Evolutionary conservation across 805 yeast genomes (phyloP), one percentile per base, ranked within the genome.

Genomic region (Starmera caribaea): DNA sequence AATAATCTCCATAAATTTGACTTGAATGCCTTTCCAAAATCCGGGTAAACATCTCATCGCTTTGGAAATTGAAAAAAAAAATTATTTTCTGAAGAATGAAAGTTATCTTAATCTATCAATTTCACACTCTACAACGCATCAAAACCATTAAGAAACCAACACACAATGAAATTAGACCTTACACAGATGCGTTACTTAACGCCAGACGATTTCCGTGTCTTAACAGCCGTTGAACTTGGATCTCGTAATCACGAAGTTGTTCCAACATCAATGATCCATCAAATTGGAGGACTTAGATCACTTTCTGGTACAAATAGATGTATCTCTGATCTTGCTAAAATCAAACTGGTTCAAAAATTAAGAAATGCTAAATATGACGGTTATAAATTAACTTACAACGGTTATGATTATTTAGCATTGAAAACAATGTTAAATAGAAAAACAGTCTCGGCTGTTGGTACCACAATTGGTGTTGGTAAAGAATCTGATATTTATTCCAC

Each of bases 311-410:
- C 95, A 1, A 79, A 80, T 53, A 71, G 85, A 51, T 75, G 86
- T 17, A 82, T 92, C 32, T 74, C 86, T 12, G 95, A 85, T 51
- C 68, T 92, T 44, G 97, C 97, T 21, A 90, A 90, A 60, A 63
- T 87, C 45, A 87, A 79, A 51, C 65, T 92, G 38, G 73, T 92
- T 17, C 71, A 90, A 2, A 71, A 80, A 46, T 68, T 87, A 42
- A 73, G 96, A 63, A 92, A 92, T 59, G 94, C 96, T 29, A 86
- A 80, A 52, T 90, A 92, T 60, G 98, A 92, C 58, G 99, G 99
- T 11, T 92, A 85, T 64, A 71, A 90, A 48, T 63, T 92, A 47
- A 82, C 96, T 0, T 89, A 82, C 58, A 76, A 75, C 36, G 99
- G 99, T 4, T 85, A 79, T 60, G 99, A 92, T 61, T 92, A 85